A percentile compares a stretch with the other conserved stretches of the same genome.
phyloP scores from a whole-genome alignment of 2,329 filamentous ascomycete species.

The Didymella lethalis region DNA sequence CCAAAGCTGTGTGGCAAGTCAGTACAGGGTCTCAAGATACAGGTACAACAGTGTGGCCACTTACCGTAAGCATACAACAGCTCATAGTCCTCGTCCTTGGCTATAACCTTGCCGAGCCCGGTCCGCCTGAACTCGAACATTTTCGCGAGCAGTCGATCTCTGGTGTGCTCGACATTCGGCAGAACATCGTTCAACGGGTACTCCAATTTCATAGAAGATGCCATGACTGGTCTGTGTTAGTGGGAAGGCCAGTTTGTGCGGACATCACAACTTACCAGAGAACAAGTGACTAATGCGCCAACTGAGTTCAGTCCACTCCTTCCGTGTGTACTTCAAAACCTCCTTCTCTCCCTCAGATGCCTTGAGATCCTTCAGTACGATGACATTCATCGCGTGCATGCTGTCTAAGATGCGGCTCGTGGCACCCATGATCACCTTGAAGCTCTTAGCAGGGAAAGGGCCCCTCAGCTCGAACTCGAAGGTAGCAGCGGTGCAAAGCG shows the following conservation, averaged over 20 bases:
- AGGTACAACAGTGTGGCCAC: constrained; percentile 32
- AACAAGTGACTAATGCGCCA: constrained; percentile 89
- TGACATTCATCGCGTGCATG: constrained; percentile 95
- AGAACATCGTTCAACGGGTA: constrained; percentile 91
- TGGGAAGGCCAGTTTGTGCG: background rate
- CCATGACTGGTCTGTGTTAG: constrained; percentile 68
- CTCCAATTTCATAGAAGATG: constrained; percentile 91
- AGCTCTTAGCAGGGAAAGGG: constrained; percentile 80
- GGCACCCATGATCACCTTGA: constrained; percentile 76
- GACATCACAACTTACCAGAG: constrained; percentile 55
- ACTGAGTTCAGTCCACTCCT: constrained; percentile 82
- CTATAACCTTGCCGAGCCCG: constrained; percentile 58
- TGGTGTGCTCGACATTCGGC: constrained; percentile 79
- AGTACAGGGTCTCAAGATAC: constrained; percentile 1
- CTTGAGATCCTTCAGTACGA: constrained; percentile 80
- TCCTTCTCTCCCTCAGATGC: constrained; percentile 82
- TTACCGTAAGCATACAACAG: constrained; percentile 88
- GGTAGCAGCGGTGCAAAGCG: constrained; percentile 74
- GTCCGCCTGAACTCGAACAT: constrained; percentile 86
- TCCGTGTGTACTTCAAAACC: constrained; percentile 78
- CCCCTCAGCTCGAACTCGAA: constrained; percentile 89
- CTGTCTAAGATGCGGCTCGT: constrained; percentile 88
- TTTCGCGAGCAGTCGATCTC: constrained; percentile 84
- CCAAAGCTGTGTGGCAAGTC: constrained; percentile 58
- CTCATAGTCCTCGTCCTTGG: constrained; percentile 84